These are phyloP conservation scores for Hyaloperonospora arabidopsidis DNA, from an alignment of 352 stramenopile species.

Conservation along the genomic window DNA sequence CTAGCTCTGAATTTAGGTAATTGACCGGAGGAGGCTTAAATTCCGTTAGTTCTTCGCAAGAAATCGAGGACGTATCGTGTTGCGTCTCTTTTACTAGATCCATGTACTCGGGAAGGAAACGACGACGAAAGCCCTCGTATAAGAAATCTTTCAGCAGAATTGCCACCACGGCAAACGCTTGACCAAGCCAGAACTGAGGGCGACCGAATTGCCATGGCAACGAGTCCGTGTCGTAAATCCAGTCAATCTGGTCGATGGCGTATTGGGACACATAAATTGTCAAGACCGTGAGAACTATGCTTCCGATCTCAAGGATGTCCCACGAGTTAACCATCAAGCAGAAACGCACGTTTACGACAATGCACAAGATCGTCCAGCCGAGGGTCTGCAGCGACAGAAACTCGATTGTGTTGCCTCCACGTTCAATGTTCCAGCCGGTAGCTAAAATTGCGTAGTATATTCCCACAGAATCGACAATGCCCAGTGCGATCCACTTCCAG, in stretches of 20 bases:
- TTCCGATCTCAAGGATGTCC: conserved; percentile 53
- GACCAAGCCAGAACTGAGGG: conserved; percentile 63
- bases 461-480: conserved; percentile 68
- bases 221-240: conserved; percentile 68
- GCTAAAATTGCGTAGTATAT: conserved; percentile 59
- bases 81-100: conserved; percentile 63
- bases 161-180: conserved; percentile 57
- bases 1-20: conserved; percentile 58
- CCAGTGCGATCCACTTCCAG: conserved; percentile 79
- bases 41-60: conserved; percentile 35
- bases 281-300: conserved; percentile 48
- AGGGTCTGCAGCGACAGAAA: conserved; percentile 56
- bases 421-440: conserved; percentile 48
- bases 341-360: conserved; percentile 72
- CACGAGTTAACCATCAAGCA: conserved; percentile 78
- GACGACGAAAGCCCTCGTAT: conserved; percentile 54
- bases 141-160: conserved; percentile 67
- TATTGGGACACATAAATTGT: conserved; percentile 63
- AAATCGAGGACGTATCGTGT: conserved; percentile 24
- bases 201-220: conserved; percentile 73
- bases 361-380: conserved; percentile 69
- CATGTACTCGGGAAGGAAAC: conserved; percentile 59
- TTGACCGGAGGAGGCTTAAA: conserved; percentile 45
- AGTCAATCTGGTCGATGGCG: conserved; percentile 56
- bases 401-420: conserved; percentile 45